These are phyloP conservation scores for Mortierella sp. DNA, from an alignment of 371 early-diverging fungal genomes.

Conservation along the genomic window DNA sequence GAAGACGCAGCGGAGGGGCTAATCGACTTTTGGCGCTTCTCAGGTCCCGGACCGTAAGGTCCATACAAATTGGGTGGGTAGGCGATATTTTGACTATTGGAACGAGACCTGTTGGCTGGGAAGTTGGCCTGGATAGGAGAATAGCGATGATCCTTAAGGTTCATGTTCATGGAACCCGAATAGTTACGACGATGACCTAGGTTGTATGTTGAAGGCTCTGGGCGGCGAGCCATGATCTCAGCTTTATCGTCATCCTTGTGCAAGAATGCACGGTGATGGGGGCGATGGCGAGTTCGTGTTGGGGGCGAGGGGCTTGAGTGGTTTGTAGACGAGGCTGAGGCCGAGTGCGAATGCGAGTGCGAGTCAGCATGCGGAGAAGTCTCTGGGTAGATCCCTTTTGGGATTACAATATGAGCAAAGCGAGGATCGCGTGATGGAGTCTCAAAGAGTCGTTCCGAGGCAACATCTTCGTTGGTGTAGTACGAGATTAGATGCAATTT, in stretches of 20 bases:
- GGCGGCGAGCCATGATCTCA: slow-evolving; percentile 27
- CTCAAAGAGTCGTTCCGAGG: slow-evolving; percentile 58
- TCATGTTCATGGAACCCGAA: slow-evolving; percentile 1
- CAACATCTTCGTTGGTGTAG: slow-evolving; percentile 81
- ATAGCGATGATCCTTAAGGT: slow-evolving; percentile 31
- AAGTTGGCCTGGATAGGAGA: slow-evolving; percentile 36
- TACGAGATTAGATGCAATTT: slow-evolving; percentile 90
- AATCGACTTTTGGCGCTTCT: slow-evolving; percentile 40
- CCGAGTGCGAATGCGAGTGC: slow-evolving; percentile 13
- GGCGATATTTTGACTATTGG: slow-evolving; percentile 36
- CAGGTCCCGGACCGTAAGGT: slow-evolving; percentile 19
- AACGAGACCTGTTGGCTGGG: slow-evolving; percentile 20
- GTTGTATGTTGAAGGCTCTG: slow-evolving; percentile 32
- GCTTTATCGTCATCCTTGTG: slow-evolving; percentile 18
- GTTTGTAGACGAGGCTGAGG: slow-evolving; percentile 25
- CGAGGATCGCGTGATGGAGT: slow-evolving; percentile 63
- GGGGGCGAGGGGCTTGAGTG: slow-evolving; percentile 59
- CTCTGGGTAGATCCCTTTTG: slow-evolving; percentile 71
- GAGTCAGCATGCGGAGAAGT: slow-evolving; percentile 29
- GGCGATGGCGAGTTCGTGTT: slow-evolving; percentile 55
- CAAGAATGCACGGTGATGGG: slow-evolving; percentile 53
- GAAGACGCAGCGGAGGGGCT: slow-evolving; percentile 36
- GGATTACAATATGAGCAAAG: slow-evolving; percentile 63
- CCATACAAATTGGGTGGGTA: slow-evolving; percentile 23
- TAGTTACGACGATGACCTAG: slow-evolving; percentile 12